A percentile compares a stretch with the other conserved stretches of the same genome.
Conservation (phyloP, 805 yeast genomes). For the Cyberlindnera sargentensis region DNA sequence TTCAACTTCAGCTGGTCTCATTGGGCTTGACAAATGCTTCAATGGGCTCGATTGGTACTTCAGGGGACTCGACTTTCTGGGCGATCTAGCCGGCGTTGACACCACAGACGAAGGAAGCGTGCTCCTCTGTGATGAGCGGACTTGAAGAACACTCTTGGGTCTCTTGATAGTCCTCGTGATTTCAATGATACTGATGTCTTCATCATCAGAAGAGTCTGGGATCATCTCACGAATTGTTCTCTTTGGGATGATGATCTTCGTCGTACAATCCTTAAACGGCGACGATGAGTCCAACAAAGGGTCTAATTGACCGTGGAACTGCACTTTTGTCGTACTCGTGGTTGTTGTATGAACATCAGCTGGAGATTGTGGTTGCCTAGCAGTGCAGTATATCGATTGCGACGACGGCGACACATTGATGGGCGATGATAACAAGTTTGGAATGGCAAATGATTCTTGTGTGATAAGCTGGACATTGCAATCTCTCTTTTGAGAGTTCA, state of each 20-base stretch:
- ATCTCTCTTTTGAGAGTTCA: constrained; percentile 13
- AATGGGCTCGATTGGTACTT: background rate
- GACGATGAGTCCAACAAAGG: constrained; percentile 4
- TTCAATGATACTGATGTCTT: constrained; percentile 22
- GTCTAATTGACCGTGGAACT: constrained; percentile 9
- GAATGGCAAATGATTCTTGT: constrained; percentile 16
- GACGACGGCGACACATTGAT: constrained; percentile 2
- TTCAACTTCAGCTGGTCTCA: too few species aligned
- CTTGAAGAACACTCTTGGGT: constrained; percentile 17
- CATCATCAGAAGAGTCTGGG: constrained; percentile 20
- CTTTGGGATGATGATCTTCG: constrained; percentile 13
- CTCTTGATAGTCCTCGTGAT: constrained; percentile 20
- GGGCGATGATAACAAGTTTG: constrained; percentile 6
- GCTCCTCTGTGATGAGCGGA: constrained; percentile 14
- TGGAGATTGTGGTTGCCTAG: constrained; percentile 1
- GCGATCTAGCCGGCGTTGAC: background rate
- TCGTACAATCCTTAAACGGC: constrained; percentile 7
- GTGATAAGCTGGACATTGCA: constrained; percentile 4
- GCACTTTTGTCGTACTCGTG: constrained; percentile 11
- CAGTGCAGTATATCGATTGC: constrained; percentile 12
- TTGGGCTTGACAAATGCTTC: too few species aligned
- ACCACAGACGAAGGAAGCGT: background rate
- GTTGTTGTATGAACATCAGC: constrained; percentile 2
- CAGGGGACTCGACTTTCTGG: constrained; percentile 1
- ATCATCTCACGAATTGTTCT: constrained; percentile 8